Evolutionary conservation across 441 rosid genomes (phyloP), one percentile per base, ranked within the genome.

Genomic region (Arabidopsis lyrata): DNA sequence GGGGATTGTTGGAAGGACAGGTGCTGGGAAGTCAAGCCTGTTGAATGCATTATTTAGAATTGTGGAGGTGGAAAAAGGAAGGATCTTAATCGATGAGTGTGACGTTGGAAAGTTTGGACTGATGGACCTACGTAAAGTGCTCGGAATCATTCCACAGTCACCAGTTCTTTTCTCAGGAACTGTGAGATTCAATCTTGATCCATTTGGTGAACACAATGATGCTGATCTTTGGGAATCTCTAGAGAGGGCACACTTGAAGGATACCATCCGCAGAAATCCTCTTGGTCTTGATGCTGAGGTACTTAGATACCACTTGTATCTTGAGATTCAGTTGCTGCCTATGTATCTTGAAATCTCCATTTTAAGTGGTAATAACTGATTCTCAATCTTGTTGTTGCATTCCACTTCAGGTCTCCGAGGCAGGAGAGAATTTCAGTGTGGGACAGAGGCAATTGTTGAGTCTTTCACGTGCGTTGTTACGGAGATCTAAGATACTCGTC

Each of bases 1-100:
- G 9, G 98, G 98, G 68, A 86, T 94, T 55, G 98, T 88, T 67
- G 98, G 98, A 76, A 88, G 98, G 78, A 94, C 98, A 3, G 98
- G 98, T 8, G 98, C 98, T 16, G 98, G 98, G 41, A 94, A 94
- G 83, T 91, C 97, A 66, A 94, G 98, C 78, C 85, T 94, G 89
- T 75, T 94, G 64, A 94, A 94, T 85, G 85, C 98, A 14, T 85
- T 94, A 55, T 94, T 94, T 72, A 86, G 98, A 56, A 90, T 94
- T 63, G 98, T 91, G 61, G 97, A 94, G 82, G 77, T 91, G 10
- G 97, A 94, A 75, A 91, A 86, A 63, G 98, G 98, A 81, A 86
- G 90, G 70, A 87, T 94, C 48, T 78, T 85, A 75, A 88, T 94
- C 74, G 97, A 94, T 70, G 92, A 79, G 52, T 87, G 85, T 79